Percentiles rank a stretch among this genome's conserved stretches.
Conservation (phyloP, 2,329 filamentous ascomycete genomes). For the Cladosporium halotolerans region DNA sequence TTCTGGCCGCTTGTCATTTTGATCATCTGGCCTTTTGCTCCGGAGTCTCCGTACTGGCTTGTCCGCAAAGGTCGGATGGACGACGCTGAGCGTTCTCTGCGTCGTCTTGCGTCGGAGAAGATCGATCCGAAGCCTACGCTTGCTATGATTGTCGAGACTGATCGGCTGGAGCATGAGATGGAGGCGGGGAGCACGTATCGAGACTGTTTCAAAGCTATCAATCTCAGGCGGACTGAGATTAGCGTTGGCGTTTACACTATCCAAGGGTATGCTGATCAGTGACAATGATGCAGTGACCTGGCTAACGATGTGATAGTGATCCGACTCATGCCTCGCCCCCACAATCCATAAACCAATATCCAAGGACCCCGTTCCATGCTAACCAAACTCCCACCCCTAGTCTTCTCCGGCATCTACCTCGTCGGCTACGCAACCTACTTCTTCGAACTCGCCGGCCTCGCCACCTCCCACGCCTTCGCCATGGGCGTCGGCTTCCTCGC, state of each 20-base stretch:
- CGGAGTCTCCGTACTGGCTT: conserved; percentile 35
- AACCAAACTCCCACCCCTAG: conserved; percentile 7
- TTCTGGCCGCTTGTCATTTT: conserved; percentile 37
- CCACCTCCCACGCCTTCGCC: conserved; percentile 34
- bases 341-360: not conserved
- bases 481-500: conserved; percentile 39
- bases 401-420: conserved; percentile 38
- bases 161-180: conserved; percentile 33
- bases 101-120: conserved; percentile 31
- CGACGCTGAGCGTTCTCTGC: conserved; percentile 31
- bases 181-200: conserved; percentile 32
- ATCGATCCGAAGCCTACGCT: conserved; percentile 36
- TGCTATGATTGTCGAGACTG: conserved; percentile 36
- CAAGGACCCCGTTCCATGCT: not conserved
- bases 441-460: conserved; percentile 40
- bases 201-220: conserved; percentile 39
- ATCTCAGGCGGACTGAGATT: conserved; percentile 39
- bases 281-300: not conserved
- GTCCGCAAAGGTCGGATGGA: conserved; percentile 31
- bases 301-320: not conserved
- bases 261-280: conserved; percentile 20
- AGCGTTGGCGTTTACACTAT: conserved; percentile 39
- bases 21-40: conserved; percentile 31
- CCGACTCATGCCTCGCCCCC: not conserved
- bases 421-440: conserved; percentile 44